Percentiles rank a stretch among this genome's conserved stretches.
phyloP scores from a whole-genome alignment of 2,329 filamentous ascomycete genomes.

The Colletotrichum chlorophyti region DNA sequence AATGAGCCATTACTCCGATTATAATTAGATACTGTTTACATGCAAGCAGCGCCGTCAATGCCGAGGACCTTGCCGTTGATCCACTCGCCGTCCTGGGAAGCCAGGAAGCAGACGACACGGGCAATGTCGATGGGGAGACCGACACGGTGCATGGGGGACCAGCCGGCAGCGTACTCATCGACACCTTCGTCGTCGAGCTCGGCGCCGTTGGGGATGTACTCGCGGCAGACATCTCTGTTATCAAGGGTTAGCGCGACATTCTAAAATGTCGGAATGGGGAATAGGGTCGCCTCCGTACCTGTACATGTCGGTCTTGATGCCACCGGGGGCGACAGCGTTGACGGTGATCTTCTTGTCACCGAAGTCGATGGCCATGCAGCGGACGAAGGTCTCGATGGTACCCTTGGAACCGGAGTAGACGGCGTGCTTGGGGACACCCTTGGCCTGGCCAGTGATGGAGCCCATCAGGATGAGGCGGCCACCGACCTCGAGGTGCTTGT shows the following conservation, averaged over 20 bases:
- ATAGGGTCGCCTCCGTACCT: not conserved
- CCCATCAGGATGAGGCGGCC: constrained; percentile 78
- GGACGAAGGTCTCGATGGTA: constrained; percentile 78
- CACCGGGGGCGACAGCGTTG: constrained; percentile 71
- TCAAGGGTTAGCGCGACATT: constrained; percentile 40
- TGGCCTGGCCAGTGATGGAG: constrained; percentile 71
- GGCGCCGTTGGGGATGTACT: constrained; percentile 66
- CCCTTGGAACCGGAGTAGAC: constrained; percentile 81
- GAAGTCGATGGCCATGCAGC: constrained; percentile 74
- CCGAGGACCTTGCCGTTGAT: constrained; percentile 49
- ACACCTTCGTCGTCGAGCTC: constrained; percentile 64
- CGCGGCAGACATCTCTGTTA: constrained; percentile 68
- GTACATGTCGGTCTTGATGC: constrained; percentile 60
- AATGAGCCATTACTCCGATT: not conserved
- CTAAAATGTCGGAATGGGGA: not conserved
- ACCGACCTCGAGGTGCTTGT: constrained; percentile 71
- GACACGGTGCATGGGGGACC: constrained; percentile 68
- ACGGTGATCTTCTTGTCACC: constrained; percentile 72
- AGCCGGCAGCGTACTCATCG: constrained; percentile 51
- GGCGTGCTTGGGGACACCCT: constrained; percentile 73
- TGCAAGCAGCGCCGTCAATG: constrained; percentile 31
- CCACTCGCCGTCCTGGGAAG: constrained; percentile 54
- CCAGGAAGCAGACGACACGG: constrained; percentile 64
- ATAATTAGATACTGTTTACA: constrained; percentile 21
- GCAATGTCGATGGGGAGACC: constrained; percentile 74